Conservation (phyloP, 108 stramenopile species). For the Cyclostephanos invisitatus region DNA sequence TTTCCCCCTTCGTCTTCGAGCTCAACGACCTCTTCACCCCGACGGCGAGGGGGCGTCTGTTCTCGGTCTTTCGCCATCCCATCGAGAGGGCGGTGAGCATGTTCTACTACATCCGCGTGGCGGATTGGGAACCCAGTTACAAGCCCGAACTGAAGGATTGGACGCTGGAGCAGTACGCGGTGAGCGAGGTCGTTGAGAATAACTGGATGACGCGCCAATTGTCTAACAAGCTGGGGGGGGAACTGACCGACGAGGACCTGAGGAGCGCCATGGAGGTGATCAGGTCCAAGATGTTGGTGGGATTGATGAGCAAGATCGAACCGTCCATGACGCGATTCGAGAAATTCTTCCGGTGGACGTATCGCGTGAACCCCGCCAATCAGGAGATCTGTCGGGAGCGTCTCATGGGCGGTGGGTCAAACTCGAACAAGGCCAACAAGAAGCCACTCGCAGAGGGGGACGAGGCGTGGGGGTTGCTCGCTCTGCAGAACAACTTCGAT, state of each 20-base stretch:
- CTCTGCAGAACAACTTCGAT: conserved; percentile 59
- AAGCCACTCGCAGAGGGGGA: conserved; percentile 48
- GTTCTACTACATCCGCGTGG: conserved; percentile 59
- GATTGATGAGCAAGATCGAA: conserved; percentile 56
- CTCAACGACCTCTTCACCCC: conserved; percentile 57
- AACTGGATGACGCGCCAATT: conserved; percentile 68
- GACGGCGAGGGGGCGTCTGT: conserved; percentile 51
- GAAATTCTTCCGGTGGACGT: conserved; percentile 63
- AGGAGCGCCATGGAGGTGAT: conserved; percentile 57
- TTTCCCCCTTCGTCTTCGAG: conserved; percentile 57
- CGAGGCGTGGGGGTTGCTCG: conserved; percentile 48
- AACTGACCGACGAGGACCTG: conserved; percentile 48
- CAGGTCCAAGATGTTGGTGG: conserved; percentile 55
- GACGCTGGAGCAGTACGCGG: conserved; percentile 58
- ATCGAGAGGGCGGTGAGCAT: conserved; percentile 60
- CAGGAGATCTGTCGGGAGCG: conserved; percentile 55
- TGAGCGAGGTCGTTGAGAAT: conserved; percentile 52
- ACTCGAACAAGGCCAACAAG: conserved; percentile 60
- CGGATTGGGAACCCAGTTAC: conserved; percentile 60
- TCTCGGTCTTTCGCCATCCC: conserved; percentile 65
- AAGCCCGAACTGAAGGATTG: conserved; percentile 58
- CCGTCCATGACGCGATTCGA: conserved; percentile 59
- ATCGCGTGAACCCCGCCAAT: conserved; percentile 51
- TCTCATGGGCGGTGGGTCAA: conserved; percentile 50
- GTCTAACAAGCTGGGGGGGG: conserved; percentile 48